Conservation (phyloP, 768 basidiomycete genomes). For the Hysterangium stoloniferum region DNA sequence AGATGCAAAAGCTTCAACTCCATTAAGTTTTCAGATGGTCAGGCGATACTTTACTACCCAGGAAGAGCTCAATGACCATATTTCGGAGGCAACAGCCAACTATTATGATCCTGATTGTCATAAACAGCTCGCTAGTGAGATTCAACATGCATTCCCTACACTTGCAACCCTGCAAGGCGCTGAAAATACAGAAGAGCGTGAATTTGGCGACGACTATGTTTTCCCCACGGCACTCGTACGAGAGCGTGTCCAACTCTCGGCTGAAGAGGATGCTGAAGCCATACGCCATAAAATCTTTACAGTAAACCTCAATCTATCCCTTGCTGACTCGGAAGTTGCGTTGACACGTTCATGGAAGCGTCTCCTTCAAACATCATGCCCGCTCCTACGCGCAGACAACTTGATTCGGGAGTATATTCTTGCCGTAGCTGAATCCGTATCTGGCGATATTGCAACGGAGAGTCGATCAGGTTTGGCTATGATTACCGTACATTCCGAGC, state of each 20-base stretch:
- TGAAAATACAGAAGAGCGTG: constrained; percentile 56
- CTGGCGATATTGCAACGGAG: constrained; percentile 60
- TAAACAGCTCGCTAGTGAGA: constrained; percentile 43
- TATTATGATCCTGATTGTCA: constrained; percentile 70
- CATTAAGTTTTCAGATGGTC: constrained; percentile 52
- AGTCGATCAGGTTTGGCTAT: constrained; percentile 76
- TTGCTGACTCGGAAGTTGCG: constrained; percentile 69
- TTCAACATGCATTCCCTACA: constrained; percentile 47
- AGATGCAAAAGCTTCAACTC: constrained; percentile 29
- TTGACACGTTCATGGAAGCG: constrained; percentile 74
- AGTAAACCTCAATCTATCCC: constrained; percentile 82
- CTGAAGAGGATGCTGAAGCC: constrained; percentile 36
- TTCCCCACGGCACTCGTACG: constrained; percentile 59
- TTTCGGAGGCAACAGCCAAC: constrained; percentile 61
- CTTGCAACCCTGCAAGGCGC: constrained; percentile 57
- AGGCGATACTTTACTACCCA: constrained; percentile 44
- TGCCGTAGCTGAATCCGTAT: constrained; percentile 52
- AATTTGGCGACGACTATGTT: constrained; percentile 73
- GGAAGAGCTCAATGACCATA: constrained; percentile 58
- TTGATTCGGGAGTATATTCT: constrained; percentile 49
- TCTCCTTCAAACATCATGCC: constrained; percentile 54
- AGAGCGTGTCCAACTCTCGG: constrained; percentile 48
- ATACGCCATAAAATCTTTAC: constrained; percentile 55
- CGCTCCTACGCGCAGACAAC: constrained; percentile 57
- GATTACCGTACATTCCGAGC: constrained; percentile 67